A percentile compares a stretch with the other conserved stretches of the same genome.
phyloP scores from a whole-genome alignment of 2,329 filamentous ascomycete species.

The Phaeosphaeriaceae sp. region DNA sequence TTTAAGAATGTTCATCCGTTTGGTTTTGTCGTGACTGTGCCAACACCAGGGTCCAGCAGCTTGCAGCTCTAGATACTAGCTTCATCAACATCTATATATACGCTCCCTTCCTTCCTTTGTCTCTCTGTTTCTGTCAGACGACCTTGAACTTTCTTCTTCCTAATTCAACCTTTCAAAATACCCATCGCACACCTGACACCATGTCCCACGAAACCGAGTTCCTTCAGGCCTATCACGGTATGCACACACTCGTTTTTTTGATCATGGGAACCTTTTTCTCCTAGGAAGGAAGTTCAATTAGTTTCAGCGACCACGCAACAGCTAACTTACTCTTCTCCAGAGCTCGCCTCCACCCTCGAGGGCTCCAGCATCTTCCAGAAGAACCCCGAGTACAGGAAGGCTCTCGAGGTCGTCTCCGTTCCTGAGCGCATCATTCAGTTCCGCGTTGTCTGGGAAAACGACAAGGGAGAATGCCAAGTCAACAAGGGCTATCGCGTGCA shows the following conservation, averaged over 20 bases:
- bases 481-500: conserved; percentile 97
- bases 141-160: too few relatives aligned
- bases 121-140: conserved; percentile 9
- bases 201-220: conserved; percentile 95
- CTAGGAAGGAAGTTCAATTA: background rate
- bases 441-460: conserved; percentile 95
- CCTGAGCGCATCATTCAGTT: conserved; percentile 98
- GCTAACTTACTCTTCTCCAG: conserved; percentile 54
- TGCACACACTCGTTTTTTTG: conserved; percentile 30
- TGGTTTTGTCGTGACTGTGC: conserved; percentile 18
- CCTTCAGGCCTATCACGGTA: conserved; percentile 97
- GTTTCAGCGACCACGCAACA: background rate
- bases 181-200: conserved; percentile 20
- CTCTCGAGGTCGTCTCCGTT: conserved; percentile 84
- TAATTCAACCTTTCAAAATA: conserved; percentile 8
- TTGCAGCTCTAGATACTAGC: conserved; percentile 13
- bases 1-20: conserved; percentile 57
- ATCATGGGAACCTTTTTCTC: background rate
- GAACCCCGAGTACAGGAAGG: conserved; percentile 92
- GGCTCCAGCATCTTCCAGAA: conserved; percentile 91
- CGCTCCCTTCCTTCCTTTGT: conserved; percentile 17
- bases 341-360: conserved; percentile 94
- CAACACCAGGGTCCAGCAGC: conserved; percentile 16
- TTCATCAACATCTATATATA: conserved; percentile 36
- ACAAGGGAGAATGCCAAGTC: conserved; percentile 85